These are phyloP conservation scores for Gentiana dahurica DNA, from an alignment of 257 asterid species.

Conservation along the genomic window DNA sequence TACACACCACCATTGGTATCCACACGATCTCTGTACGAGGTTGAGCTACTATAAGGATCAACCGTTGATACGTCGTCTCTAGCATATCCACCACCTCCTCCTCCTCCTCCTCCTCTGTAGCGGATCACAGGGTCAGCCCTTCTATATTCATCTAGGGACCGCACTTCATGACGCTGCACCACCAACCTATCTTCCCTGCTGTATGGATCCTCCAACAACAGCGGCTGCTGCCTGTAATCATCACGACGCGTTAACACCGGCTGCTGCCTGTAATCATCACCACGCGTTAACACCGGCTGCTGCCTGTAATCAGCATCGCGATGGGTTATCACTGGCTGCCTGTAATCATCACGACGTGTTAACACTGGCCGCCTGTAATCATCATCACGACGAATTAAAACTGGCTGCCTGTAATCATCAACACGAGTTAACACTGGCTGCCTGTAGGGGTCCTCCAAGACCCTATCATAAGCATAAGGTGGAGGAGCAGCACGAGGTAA, in stretches of 20 bases:
- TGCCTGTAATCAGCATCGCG: slow-evolving; percentile 26
- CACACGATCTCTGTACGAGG: slow-evolving; percentile 17
- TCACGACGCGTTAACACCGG: slow-evolving; percentile 13
- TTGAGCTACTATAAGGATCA: slow-evolving; percentile 14
- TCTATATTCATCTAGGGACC: slow-evolving; percentile 8
- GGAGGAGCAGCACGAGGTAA: slow-evolving; percentile 20
- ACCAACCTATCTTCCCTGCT: slow-evolving; percentile 7
- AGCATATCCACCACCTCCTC: slow-evolving; percentile 5
- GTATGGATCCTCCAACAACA: slow-evolving; percentile 8
- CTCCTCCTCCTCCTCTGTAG: slow-evolving; percentile 3
- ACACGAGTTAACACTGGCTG: slow-evolving; percentile 14
- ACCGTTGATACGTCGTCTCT: slow-evolving; percentile 14
- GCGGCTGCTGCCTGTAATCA: slow-evolving; percentile 13
- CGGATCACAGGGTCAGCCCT: slow-evolving; percentile 6
- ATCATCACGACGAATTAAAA: slow-evolving; percentile 20
- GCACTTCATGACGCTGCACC: slow-evolving; percentile 8
- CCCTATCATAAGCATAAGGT: slow-evolving; percentile 34
- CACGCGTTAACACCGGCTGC: slow-evolving; percentile 16
- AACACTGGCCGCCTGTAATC: slow-evolving; percentile 11
- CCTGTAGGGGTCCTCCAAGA: slow-evolving; percentile 28
- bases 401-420: slow-evolving; percentile 24
- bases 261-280: slow-evolving; percentile 27
- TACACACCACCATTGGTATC: slow-evolving; percentile 17
- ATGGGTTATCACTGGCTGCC: slow-evolving; percentile 3
- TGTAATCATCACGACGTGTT: slow-evolving; percentile 17